Percentiles rank a stretch among this genome's conserved stretches.
These are phyloP conservation scores for Cladophialophora immunda DNA, from an alignment of 2,329 filamentous ascomycete genomes.

Conservation along the genomic window DNA sequence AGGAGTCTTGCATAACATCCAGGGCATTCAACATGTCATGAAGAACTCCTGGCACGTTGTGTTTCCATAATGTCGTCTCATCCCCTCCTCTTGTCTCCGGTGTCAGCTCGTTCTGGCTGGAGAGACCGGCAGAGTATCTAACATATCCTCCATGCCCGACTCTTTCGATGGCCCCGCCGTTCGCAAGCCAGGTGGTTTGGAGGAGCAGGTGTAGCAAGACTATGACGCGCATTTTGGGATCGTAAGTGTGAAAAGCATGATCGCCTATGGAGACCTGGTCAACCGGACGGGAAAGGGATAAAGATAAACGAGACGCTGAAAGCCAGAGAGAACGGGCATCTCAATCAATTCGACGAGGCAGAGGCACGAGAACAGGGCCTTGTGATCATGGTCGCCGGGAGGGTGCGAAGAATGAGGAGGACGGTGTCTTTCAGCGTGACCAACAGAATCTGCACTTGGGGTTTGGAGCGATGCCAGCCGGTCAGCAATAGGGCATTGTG, in stretches of 20 bases:
- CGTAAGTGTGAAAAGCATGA: conserved; percentile 20
- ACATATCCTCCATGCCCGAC: not conserved
- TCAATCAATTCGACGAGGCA: conserved; percentile 13
- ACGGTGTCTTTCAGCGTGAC: conserved; percentile 10
- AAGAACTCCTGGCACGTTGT: conserved; percentile 17
- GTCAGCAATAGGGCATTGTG: not conserved
- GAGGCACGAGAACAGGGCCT: conserved; percentile 21
- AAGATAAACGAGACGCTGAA: conserved; percentile 1
- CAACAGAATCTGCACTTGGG: conserved; percentile 2
- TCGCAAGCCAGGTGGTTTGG: conserved; percentile 12
- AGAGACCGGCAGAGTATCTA: not conserved
- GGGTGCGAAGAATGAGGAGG: conserved; percentile 3
- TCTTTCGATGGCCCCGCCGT: conserved; percentile 25
- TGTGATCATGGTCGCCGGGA: conserved; percentile 25
- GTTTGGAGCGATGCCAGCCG: not conserved
- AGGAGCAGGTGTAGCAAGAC: conserved; percentile 17
- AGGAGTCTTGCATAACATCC: conserved; percentile 77
- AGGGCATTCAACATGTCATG: conserved; percentile 68
- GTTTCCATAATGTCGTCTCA: conserved; percentile 4
- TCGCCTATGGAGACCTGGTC: conserved; percentile 18
- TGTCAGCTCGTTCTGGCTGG: conserved; percentile 25
- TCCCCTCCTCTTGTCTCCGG: conserved; percentile 27
- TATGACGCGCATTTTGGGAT: conserved; percentile 29
- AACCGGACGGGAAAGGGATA: not conserved
- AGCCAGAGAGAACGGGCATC: not conserved